A percentile compares a stretch with the other conserved stretches of the same genome.
Conservation (phyloP, 495 filamentous ascomycete species). For the Aspergillus wentii region DNA sequence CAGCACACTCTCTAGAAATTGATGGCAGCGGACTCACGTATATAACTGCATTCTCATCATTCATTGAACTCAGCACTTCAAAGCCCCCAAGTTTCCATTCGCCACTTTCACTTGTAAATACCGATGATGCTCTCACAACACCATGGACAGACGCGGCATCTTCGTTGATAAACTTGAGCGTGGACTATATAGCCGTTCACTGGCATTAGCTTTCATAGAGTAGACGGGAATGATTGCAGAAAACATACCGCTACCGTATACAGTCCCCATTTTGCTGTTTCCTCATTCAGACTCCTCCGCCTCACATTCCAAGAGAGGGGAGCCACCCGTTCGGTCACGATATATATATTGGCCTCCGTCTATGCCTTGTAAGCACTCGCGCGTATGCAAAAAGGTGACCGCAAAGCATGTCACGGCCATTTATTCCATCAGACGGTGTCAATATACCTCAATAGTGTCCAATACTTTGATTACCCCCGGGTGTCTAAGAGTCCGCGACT, state of each 20-base stretch:
- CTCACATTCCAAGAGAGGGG: conserved; percentile 84
- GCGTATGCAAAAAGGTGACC: background rate
- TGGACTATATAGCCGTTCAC: conserved; percentile 51
- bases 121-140: conserved; percentile 72
- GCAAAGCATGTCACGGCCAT: too few species aligned
- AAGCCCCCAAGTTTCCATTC: conserved; percentile 97
- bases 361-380: conserved; percentile 25
- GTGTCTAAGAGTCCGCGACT: conserved; percentile 85
- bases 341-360: conserved; percentile 91
- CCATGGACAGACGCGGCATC: conserved; percentile 91
- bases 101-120: conserved; percentile 90
- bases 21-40: conserved; percentile 55
- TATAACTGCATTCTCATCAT: conserved; percentile 88
- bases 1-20: conserved; percentile 5
- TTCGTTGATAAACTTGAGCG: conserved; percentile 91
- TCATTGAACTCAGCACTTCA: conserved; percentile 88
- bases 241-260: conserved; percentile 69
- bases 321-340: conserved; percentile 84
- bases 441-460: conserved; percentile 90
- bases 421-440: too few species aligned
- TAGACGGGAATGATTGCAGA: background rate
- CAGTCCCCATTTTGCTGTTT: conserved; percentile 94
- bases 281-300: conserved; percentile 74
- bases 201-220: conserved; percentile 1
- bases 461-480: conserved; percentile 90